These are phyloP conservation scores for Plasmodium adleri DNA, from an alignment of 169 alveolate species.

Conservation along the genomic window DNA sequence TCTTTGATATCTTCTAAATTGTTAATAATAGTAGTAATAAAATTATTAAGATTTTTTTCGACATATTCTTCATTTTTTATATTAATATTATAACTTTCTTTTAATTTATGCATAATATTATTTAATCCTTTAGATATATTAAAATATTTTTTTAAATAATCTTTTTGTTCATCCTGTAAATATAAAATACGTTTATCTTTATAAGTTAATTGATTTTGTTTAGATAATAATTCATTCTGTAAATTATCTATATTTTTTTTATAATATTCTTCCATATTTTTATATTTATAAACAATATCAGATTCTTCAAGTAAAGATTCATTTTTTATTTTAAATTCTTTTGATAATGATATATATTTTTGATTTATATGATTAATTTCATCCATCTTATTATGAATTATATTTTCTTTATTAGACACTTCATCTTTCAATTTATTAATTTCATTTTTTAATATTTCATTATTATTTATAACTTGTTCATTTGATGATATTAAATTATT, in stretches of 20 bases:
- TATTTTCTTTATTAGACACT: background rate
- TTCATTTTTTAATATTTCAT: conserved; percentile 7
- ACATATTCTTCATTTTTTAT: background rate
- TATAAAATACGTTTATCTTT: background rate
- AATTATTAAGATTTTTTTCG: background rate
- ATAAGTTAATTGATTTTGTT: background rate
- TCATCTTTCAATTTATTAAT: conserved; percentile 13
- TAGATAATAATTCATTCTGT: background rate
- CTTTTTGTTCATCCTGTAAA: background rate
- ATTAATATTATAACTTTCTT: conserved; percentile 5
- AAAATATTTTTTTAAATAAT: background rate
- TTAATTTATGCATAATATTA: conserved; percentile 18
- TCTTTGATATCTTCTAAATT: background rate
- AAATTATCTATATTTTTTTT: background rate
- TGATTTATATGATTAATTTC: conserved; percentile 4
- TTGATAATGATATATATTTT: background rate
- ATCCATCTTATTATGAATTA: background rate
- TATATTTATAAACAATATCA: background rate
- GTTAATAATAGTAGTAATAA: conserved; percentile 6
- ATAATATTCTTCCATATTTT: conserved; percentile 1
- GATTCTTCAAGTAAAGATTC: background rate
- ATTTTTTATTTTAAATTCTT: background rate
- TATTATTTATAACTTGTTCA: conserved; percentile 15
- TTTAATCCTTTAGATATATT: conserved; percentile 14
- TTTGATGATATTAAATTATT: conserved; percentile 1